Conservation (phyloP, 1,139 yeast genomes). For the Meyerozyma guilliermondii region DNA sequence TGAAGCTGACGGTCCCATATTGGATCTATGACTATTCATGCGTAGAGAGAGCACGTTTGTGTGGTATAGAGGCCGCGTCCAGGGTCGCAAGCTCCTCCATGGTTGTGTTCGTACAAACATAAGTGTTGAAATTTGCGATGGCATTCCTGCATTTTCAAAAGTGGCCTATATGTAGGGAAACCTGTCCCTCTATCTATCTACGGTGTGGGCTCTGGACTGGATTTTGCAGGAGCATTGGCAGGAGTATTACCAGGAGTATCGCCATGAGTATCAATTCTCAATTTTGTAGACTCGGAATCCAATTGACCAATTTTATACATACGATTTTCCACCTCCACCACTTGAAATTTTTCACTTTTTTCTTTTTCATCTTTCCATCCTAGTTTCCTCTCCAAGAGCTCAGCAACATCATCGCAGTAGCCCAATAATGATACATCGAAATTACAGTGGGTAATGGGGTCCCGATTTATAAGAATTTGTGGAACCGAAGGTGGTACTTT, state of each 20-base stretch:
- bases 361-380: not conserved
- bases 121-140: not conserved
- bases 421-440: constrained; percentile 83
- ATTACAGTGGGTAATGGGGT: constrained; percentile 57
- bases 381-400: not conserved
- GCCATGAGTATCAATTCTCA: too few species aligned
- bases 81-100: not conserved
- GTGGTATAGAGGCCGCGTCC: not conserved
- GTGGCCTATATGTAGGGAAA: not conserved
- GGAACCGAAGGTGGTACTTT: constrained; percentile 68
- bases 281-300: not conserved
- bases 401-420: constrained; percentile 82
- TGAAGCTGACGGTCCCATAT: not conserved
- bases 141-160: not conserved
- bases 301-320: not conserved
- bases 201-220: not conserved
- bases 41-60: not conserved
- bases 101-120: not conserved
- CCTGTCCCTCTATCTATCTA: not conserved
- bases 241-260: not conserved
- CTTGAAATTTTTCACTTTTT: not conserved
- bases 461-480: constrained; percentile 77
- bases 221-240: not conserved
- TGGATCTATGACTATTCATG: not conserved
- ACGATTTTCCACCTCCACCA: not conserved